Evolutionary conservation across 768 basidiomycete species (phyloP).

Genomic region (Rhodotorula sphaerocarpa): DNA sequence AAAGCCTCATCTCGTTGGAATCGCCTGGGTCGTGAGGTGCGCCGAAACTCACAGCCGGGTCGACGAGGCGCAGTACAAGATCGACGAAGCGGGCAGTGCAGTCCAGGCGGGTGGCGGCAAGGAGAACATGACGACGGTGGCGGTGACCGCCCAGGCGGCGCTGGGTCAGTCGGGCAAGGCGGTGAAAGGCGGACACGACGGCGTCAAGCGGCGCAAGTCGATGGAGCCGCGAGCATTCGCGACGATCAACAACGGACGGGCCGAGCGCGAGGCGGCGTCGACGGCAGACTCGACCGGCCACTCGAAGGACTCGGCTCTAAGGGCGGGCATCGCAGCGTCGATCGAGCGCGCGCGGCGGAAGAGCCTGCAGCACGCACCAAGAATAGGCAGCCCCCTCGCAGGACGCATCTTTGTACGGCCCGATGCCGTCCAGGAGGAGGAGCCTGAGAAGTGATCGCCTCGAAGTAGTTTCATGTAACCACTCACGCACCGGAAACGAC

Average conservation of each 20-base stretch:
- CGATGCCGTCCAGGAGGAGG: background rate
- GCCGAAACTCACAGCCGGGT: constrained; percentile 59
- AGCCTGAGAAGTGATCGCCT: background rate
- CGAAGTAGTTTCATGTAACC: background rate
- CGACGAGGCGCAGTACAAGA: constrained; percentile 51
- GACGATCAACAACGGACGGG: constrained; percentile 11
- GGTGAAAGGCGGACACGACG: background rate
- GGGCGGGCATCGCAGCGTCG: constrained; percentile 30
- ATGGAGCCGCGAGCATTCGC: constrained; percentile 36
- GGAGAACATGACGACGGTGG: constrained; percentile 8
- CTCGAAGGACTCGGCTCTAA: constrained; percentile 7
- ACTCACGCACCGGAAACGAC: no score
- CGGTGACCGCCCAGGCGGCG: constrained; percentile 5
- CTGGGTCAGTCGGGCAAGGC: background rate
- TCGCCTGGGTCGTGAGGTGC: constrained; percentile 83
- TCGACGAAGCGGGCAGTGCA: constrained; percentile 15
- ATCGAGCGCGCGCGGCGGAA: constrained; percentile 30
- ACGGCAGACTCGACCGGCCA: no score
- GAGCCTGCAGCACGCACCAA: constrained; percentile 24
- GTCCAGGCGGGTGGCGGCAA: background rate
- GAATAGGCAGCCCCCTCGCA: constrained; percentile 31
- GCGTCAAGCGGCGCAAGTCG: constrained; percentile 11
- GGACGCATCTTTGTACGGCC: constrained; percentile 28
- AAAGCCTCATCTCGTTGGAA: constrained; percentile 63
- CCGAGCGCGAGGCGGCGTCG: background rate